Conservation (phyloP, 352 stramenopile species). For the Elongisporangium anandrum region DNA sequence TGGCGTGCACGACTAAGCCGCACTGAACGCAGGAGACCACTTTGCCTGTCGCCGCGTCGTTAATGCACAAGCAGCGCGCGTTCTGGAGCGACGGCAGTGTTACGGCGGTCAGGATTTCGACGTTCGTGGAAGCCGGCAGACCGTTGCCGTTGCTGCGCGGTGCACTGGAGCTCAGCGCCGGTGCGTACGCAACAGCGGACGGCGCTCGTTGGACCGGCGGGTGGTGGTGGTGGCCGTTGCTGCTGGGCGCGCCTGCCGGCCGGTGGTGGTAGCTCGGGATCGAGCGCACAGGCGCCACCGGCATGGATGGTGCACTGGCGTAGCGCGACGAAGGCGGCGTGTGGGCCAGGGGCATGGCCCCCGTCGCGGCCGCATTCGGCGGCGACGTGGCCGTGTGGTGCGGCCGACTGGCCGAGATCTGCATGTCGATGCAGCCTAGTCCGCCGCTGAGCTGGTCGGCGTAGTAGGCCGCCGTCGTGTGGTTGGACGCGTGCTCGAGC, state of each 20-base stretch:
- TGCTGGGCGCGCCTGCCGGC: neutral
- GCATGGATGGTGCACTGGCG: slow-evolving; percentile 1
- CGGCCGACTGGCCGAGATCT: slow-evolving; percentile 20
- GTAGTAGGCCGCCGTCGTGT: slow-evolving; percentile 50
- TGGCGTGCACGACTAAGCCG: slow-evolving; percentile 58
- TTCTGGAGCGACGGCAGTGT: slow-evolving; percentile 17
- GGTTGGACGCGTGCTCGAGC: slow-evolving; percentile 30
- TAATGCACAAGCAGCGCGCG: slow-evolving; percentile 61
- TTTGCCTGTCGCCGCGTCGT: slow-evolving; percentile 16
- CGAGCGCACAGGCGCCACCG: neutral
- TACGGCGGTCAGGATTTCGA: neutral
- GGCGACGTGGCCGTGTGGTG: slow-evolving; percentile 1
- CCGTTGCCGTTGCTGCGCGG: slow-evolving; percentile 8
- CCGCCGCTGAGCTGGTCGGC: slow-evolving; percentile 39
- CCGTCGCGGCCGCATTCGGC: neutral
- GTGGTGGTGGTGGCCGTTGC: slow-evolving; percentile 7
- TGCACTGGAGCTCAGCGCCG: neutral
- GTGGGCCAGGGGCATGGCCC: neutral
- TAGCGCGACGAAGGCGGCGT: neutral
- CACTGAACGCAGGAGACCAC: slow-evolving; percentile 52
- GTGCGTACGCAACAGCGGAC: neutral
- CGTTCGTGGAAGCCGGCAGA: neutral
- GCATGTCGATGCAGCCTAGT: slow-evolving; percentile 47
- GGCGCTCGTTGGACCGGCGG: neutral
- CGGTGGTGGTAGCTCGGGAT: neutral